Percentiles rank a stretch among this genome's conserved stretches.
Conservation (phyloP, 768 basidiomycete species). For the Hypholoma sublateritium region DNA sequence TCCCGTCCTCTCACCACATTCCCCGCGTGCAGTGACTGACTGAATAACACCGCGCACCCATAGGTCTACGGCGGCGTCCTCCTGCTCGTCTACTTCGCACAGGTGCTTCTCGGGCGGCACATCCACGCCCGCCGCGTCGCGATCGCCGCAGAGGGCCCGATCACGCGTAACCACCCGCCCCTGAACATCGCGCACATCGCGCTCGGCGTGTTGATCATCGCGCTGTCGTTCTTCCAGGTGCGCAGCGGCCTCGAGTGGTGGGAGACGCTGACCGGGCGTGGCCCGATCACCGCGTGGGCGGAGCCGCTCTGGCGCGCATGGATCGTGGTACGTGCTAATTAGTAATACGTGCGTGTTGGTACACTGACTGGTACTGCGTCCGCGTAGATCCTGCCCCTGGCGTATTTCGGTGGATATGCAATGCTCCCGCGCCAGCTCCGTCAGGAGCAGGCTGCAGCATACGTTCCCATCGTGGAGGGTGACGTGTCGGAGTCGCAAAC, state of each 20-base stretch:
- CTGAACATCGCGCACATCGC: conserved; percentile 57
- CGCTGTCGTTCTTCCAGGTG: conserved; percentile 53
- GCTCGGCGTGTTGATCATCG: conserved; percentile 49
- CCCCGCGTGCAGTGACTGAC: background rate
- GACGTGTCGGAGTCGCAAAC: conserved; percentile 13
- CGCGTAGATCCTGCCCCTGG: conserved; percentile 38
- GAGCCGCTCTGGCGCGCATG: conserved; percentile 44
- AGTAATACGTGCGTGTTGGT: background rate
- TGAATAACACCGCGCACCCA: background rate
- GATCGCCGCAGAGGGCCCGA: conserved; percentile 26
- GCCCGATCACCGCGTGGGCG: conserved; percentile 35
- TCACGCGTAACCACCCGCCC: conserved; percentile 42
- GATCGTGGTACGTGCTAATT: conserved; percentile 38
- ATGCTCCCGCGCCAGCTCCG: conserved; percentile 43
- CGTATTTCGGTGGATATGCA: conserved; percentile 45
- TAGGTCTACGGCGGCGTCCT: conserved; percentile 56
- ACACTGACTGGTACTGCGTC: no score
- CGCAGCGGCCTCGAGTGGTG: conserved; percentile 47
- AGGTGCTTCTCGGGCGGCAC: conserved; percentile 51
- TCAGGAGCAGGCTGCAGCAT: conserved; percentile 31
- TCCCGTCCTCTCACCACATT: background rate
- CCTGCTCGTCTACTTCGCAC: conserved; percentile 48
- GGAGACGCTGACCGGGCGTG: conserved; percentile 35
- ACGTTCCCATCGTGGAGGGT: conserved; percentile 15
- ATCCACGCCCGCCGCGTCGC: conserved; percentile 43